Evolutionary conservation across 2,329 filamentous ascomycete genomes (phyloP), one percentile per base, ranked within the genome.

Genomic region (Talaromyces marneffei): DNA sequence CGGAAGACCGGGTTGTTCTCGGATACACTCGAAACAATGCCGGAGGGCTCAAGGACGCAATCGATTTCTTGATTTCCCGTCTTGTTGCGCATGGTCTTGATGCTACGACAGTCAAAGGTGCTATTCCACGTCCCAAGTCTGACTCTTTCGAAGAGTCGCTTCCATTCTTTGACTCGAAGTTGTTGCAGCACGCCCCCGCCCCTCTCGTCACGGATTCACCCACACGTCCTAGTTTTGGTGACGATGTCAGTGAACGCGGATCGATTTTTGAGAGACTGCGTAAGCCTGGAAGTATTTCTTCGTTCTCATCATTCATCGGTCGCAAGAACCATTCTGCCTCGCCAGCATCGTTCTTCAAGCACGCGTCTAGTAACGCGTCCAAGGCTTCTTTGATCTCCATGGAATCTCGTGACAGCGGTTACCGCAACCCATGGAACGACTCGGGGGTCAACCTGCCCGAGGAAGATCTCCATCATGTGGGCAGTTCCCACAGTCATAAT

Each of bases 121-220:
- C 91, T n/a, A 94, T 97, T 66, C 92, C 93, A 20, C 89, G 94
- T n/a, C 94, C 94, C 65, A 97, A 97, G 79, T 97, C 94, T 0
- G 94, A 99, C 75, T 97, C 94, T 0, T 99, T 99, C 66, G 94
- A 99, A 74, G 93, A 99, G 69, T 96, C 93, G 7, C 83, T 97
- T 57, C 93, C 92, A 61, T 97, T 92, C 79, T 99, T 99, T 71
- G 91, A 97, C 73, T 97, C 93, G 2, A 97, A 97, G 79, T 84
- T 99, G 50, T 84, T 99, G 59, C 94, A 97, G 75, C 92, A 95
- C 69, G 92, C 93, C 3, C 92, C 93, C 37, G 85, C 89, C 4
- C 85, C 90, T 1, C 83, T 92, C 18, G 84, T 86, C 14, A 92
- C 90, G 3, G 93, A 97, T 72, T 96, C 92, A 23, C 93, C 92